Percentiles rank a stretch among this genome's conserved stretches.
phyloP scores from a whole-genome alignment of 2,329 filamentous ascomycete genomes.

The Rutstroemia sydowiana region DNA sequence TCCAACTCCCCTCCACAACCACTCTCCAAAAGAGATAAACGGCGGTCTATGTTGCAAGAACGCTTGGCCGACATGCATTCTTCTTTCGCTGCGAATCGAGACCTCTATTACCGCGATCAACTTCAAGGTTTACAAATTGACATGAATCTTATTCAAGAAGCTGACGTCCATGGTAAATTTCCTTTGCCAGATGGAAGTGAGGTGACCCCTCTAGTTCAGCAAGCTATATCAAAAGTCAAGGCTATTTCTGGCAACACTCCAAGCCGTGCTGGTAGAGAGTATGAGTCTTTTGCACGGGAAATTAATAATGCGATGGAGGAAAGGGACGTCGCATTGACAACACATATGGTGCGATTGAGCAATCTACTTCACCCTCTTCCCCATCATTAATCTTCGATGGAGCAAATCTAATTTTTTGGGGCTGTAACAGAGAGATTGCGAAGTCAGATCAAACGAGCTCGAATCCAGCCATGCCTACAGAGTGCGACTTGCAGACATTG shows the following conservation, averaged over 20 bases:
- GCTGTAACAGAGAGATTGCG: conserved; percentile 48
- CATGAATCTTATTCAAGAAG: conserved; percentile 75
- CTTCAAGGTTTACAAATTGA: conserved; percentile 88
- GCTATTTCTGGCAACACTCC: conserved; percentile 34
- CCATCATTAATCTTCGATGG: neutral
- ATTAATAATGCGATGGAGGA: conserved; percentile 85
- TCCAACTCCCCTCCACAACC: conserved; percentile 29
- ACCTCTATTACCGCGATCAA: conserved; percentile 80
- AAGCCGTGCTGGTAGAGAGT: conserved; percentile 70
- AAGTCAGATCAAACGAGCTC: conserved; percentile 53
- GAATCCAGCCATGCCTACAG: conserved; percentile 54
- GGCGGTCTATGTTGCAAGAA: conserved; percentile 74
- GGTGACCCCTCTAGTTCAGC: conserved; percentile 30
- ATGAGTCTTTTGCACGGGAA: conserved; percentile 76
- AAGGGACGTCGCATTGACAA: conserved; percentile 74
- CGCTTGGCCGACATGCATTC: conserved; percentile 69
- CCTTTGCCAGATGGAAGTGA: conserved; percentile 53
- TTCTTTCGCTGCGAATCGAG: conserved; percentile 72
- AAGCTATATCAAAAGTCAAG: conserved; percentile 25
- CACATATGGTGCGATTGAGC: conserved; percentile 62
- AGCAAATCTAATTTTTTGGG: neutral
- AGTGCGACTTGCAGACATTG: conserved; percentile 53
- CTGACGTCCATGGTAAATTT: conserved; percentile 69
- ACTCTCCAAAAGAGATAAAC: conserved; percentile 79
- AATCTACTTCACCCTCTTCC: neutral